phyloP scores from a whole-genome alignment of 441 rosid genomes.

The Pelargonium cotyledonis region DNA sequence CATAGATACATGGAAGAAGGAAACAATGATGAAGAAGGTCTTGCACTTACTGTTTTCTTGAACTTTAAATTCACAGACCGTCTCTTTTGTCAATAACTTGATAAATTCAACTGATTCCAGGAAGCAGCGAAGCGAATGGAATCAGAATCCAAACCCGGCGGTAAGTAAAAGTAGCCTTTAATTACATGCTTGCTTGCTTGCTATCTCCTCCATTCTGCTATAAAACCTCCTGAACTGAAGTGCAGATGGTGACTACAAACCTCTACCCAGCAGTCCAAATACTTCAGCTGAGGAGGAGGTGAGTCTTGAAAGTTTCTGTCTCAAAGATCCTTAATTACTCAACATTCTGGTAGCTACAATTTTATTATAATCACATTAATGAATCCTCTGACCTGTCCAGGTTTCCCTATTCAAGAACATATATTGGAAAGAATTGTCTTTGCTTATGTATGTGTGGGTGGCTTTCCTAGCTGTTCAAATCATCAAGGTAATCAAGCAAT shows the following conservation, averaged over 20 bases:
- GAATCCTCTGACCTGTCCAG: neutral
- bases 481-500: constrained; percentile 35
- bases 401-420: constrained; percentile 27
- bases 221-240: constrained; percentile 18
- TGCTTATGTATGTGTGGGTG: constrained; percentile 61
- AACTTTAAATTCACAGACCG: too few species aligned
- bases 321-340: neutral
- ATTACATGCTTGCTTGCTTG: neutral
- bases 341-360: neutral
- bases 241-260: constrained; percentile 28
- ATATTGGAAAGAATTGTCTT: constrained; percentile 60
- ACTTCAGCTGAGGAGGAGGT: constrained; percentile 22
- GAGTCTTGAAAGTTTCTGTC: constrained; percentile 21
- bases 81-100: too few species aligned
- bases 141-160: constrained; percentile 14
- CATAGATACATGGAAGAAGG: constrained; percentile 60
- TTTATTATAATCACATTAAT: too few species aligned
- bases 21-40: constrained; percentile 52
- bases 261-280: constrained; percentile 47
- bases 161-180: neutral
- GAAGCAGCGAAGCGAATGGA: constrained; percentile 17
- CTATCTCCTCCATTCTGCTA: too few species aligned
- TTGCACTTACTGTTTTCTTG: neutral
- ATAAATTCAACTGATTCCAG: constrained; percentile 3
- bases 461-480: constrained; percentile 55